Evolutionary conservation across 2,329 filamentous ascomycete species (phyloP).

Genomic region (Calonectria pseudoreteaudii): DNA sequence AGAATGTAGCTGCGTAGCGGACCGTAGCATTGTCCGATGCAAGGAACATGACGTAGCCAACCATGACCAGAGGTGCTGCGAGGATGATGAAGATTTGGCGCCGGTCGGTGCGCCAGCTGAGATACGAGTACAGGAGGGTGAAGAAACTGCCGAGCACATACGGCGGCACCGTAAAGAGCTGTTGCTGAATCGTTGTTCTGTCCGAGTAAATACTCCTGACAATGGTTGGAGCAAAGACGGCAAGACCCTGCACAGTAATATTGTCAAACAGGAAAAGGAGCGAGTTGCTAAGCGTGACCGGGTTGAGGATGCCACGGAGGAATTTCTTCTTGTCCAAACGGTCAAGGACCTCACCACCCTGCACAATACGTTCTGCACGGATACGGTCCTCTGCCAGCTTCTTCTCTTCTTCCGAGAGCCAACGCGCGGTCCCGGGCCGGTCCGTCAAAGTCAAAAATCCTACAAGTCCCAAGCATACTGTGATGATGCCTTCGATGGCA

Average conservation of each 20-base stretch:
- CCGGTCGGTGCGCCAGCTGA: conserved; percentile 64
- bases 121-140: conserved; percentile 64
- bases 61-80: conserved; percentile 66
- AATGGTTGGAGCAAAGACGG: conserved; percentile 74
- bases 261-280: conserved; percentile 72
- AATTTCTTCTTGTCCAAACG: conserved; percentile 66
- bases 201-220: conserved; percentile 71
- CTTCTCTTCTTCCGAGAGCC: conserved; percentile 72
- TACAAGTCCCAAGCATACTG: neutral
- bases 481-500: conserved; percentile 66
- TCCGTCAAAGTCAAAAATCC: conserved; percentile 69
- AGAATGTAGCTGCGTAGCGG: conserved; percentile 71
- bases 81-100: conserved; percentile 66
- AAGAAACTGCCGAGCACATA: conserved; percentile 72
- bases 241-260: conserved; percentile 73
- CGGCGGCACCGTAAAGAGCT: conserved; percentile 72
- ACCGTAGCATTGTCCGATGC: conserved; percentile 56
- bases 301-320: conserved; percentile 67
- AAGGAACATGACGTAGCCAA: conserved; percentile 73
- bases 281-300: conserved; percentile 63
- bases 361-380: conserved; percentile 65
- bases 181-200: conserved; percentile 63
- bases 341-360: conserved; percentile 69
- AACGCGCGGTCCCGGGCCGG: conserved; percentile 70
- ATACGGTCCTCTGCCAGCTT: conserved; percentile 70